These are phyloP conservation scores for cucumber (Cucumis sativus) DNA, from an alignment of 306 rosid genomes.

Conservation along the genomic window DNA sequence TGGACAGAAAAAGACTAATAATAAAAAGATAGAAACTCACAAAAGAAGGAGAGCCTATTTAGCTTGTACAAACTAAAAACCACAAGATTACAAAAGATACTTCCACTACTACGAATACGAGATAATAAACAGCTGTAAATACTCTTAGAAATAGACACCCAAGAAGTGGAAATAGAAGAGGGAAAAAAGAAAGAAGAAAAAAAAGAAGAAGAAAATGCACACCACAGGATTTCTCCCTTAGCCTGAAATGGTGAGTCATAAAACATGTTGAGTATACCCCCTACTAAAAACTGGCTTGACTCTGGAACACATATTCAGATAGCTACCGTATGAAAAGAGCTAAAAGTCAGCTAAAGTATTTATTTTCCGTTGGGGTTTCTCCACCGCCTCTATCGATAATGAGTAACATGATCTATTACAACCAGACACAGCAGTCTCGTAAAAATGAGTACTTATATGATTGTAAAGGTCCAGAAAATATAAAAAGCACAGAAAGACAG, in stretches of 20 bases:
- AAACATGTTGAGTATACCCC: not conserved
- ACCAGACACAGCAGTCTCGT: not conserved
- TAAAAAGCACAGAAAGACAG: not conserved
- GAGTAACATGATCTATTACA: not conserved
- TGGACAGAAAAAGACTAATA: not conserved
- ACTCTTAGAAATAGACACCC: not conserved
- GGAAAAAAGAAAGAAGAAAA: not conserved
- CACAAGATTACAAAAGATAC: not conserved
- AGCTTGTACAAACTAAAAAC: not conserved
- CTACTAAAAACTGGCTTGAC: not conserved
- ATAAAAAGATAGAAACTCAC: not conserved
- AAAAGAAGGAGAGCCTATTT: not conserved
- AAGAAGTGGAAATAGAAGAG: not conserved
- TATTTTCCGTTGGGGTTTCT: not conserved
- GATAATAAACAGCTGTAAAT: not conserved
- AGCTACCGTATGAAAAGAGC: not conserved
- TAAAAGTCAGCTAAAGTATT: not conserved
- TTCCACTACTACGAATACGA: not conserved
- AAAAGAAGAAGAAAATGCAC: not conserved
- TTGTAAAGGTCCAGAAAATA: not conserved
- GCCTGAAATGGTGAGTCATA: not conserved
- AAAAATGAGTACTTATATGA: not conserved
- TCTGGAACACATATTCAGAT: not conserved
- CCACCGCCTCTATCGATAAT: not conserved
- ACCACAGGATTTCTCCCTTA: not conserved